Evolutionary conservation across 805 yeast species (phyloP), one percentile per base, ranked within the genome.

Genomic region (Lachancea kluyveri): DNA sequence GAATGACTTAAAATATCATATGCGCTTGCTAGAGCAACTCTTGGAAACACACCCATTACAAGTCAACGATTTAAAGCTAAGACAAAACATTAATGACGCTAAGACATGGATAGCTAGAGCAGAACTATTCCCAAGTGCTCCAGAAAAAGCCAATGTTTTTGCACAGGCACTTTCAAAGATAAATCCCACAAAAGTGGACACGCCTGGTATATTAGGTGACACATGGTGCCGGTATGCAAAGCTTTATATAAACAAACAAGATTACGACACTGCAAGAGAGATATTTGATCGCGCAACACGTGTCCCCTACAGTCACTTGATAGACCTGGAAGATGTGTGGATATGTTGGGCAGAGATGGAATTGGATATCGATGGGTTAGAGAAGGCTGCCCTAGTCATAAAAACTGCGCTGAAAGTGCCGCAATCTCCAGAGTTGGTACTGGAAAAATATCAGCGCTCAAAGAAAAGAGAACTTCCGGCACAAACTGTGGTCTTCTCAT

Each of bases 271-370:
- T 0, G 86, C 88, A 1, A 58, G 81, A 40, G 62, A 70, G 11
- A 69, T 87, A 5, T 72, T 69, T 34, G 72, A 74, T 21, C 77
- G 77, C 29, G 79, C 90, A 0, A 61, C 74, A 1, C 74, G 76
- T 34, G 88, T 87, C 0, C 88, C 87, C 5, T 86, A 69, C 56
- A 67, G 62, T 16, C 57, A 67, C 10, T 58, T 74, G 0, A 71
- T 72, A 14, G 95, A 86, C 38, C 57, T 86, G 13, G 82, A 78
- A 2, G 69, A 68, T 3, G 54, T 88, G 5, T 83, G 86, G 71
- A 60, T 73, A n/a, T 69, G 67, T 11, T 88, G 96, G 95, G 65
- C 80, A 5, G 81, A 81, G 35, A 59, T 74, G 56, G 80, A 79
- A 37, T 46, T 82, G 18, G 59, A 68, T 15, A 56, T 60, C 11